Conservation (phyloP, 176 grass and related monocot species). For the Carex kokanica region DNA sequence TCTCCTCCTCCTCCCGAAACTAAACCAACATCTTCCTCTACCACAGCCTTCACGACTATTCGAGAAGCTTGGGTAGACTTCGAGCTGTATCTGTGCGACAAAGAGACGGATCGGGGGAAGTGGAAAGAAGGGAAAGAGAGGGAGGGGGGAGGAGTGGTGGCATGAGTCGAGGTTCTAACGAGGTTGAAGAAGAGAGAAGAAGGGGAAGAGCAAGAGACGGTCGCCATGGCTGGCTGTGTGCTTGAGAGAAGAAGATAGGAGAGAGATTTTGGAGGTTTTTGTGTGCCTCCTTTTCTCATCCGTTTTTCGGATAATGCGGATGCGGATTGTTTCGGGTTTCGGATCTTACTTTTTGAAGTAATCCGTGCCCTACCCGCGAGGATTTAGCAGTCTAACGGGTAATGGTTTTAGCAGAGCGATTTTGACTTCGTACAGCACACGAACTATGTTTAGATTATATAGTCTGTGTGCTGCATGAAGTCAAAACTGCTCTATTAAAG, state of each 20-base stretch:
- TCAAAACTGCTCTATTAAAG: no score
- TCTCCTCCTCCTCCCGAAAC: conserved; percentile 6
- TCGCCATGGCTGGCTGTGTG: conserved; percentile 24
- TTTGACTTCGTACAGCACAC: no score
- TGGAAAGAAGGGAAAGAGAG: conserved; percentile 5
- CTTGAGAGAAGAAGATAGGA: background rate
- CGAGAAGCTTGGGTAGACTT: background rate
- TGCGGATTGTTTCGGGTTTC: background rate
- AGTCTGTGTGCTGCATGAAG: no score
- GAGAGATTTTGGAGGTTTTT: conserved; percentile 3
- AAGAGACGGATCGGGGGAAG: conserved; percentile 16
- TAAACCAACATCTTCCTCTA: conserved; percentile 1
- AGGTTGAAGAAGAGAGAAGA: conserved; percentile 25
- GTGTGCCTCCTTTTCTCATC: background rate
- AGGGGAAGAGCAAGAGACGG: conserved; percentile 31
- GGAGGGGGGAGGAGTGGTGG: background rate
- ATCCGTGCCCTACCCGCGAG: background rate
- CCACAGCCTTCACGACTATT: background rate
- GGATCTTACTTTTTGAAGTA: background rate
- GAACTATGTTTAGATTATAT: no score
- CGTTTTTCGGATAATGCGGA: conserved; percentile 23
- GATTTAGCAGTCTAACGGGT: no score
- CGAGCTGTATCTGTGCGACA: background rate
- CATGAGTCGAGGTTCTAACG: background rate
- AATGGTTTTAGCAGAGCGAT: no score